Evolutionary conservation across 331 rosid species (phyloP).

Genomic region (Acacia pycnantha): DNA sequence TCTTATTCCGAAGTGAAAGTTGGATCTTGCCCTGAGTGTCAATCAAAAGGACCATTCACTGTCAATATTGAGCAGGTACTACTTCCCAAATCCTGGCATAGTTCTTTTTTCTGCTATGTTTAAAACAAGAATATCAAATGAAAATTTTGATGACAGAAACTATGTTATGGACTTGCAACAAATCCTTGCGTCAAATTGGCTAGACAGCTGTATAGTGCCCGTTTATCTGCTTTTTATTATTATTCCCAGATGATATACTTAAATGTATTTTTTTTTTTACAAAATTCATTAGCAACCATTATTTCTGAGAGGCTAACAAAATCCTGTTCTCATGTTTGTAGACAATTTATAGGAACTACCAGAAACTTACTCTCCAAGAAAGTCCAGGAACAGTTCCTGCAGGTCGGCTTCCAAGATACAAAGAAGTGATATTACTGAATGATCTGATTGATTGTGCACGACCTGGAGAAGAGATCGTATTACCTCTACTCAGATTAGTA

Average conservation of each 20-base stretch:
- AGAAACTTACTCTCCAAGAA: constrained; percentile 7
- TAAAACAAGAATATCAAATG: neutral
- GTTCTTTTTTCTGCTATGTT: neutral
- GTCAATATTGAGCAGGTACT: constrained; percentile 8
- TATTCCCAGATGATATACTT: neutral
- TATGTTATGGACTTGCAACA: neutral
- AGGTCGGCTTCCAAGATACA: constrained; percentile 5
- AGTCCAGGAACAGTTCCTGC: constrained; percentile 7
- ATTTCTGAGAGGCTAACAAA: neutral
- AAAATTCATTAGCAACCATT: neutral
- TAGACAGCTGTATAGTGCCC: neutral
- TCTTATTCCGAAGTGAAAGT: constrained; percentile 1
- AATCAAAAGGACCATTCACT: constrained; percentile 4
- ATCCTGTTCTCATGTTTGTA: neutral
- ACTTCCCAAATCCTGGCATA: neutral
- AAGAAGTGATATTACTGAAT: constrained; percentile 1
- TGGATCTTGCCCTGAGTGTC: constrained; percentile 1
- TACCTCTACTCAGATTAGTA: neutral
- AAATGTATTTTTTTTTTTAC: neutral
- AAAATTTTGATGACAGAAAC: neutral
- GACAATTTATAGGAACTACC: constrained; percentile 3
- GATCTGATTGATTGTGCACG: constrained; percentile 2
- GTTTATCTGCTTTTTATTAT: neutral
- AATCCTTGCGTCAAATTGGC: neutral
- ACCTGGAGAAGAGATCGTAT: constrained; percentile 5